Evolutionary conservation across 2,329 filamentous ascomycete species (phyloP), one percentile per base, ranked within the genome.

Genomic region (Mariannaea sp.): DNA sequence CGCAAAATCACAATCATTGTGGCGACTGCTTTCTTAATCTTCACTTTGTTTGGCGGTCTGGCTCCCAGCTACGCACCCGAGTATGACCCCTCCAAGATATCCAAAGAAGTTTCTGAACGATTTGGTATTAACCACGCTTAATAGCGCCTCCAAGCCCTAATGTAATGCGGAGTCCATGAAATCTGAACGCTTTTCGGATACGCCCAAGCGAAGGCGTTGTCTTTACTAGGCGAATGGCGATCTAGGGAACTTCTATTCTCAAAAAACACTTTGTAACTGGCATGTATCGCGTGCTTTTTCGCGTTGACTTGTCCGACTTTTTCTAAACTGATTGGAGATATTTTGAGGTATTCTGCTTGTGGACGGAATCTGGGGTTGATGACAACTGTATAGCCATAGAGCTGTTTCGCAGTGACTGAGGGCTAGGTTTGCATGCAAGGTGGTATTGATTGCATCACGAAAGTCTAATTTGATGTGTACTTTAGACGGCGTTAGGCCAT

Each of bases 1-100:
- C 89, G 92, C 76, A 92, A 93, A 77, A 72, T 92, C 46, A 77
- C 90, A 58, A 78, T 94, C 63, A 83, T 93, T 56, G 82, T 79
- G 45, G 73, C 81, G 20, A 80, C 82, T 16, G 70, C 90, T 53
- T 72, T 89, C 59, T 74, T 82, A 46, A 73, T 93, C 62, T 86
- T 94, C 73, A 71, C 90, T 60, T 72, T 95, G 16, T 82, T 95
- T 52, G 84, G 83, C 56, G 83, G 84, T 33, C 73, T 89, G 58
- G 85, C 85, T 41, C 86, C 86, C 17, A 78, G 75, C 22, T 84
- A 84, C 57, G 80, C 78, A 13, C 74, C 80, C 24, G 78, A 77
- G 29, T 83, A 83, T 60, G 77, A 83, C 66, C 74, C 82, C 5
- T 70, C 73, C 49, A 77, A 75, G 64, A 73, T 80, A 47, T 70